Base-by-base conservation (phyloP, 768 basidiomycete genomes). In the Russula sp. region DNA sequence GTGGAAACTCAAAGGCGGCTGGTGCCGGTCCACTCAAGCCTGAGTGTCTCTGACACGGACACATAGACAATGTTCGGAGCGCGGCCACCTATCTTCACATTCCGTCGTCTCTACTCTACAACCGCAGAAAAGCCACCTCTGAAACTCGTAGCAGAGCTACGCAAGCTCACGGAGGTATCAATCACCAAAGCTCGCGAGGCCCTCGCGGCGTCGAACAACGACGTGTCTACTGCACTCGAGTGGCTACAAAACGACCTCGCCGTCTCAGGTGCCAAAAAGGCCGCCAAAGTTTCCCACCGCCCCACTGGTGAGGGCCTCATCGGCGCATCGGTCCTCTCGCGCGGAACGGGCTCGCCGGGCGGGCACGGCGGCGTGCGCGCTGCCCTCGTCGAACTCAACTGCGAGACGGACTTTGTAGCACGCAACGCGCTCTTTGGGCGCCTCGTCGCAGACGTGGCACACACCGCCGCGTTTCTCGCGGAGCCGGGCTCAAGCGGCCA, bases 321-420 rank as follows among this genome's bases (percentile, higher is more conserved):
- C 44, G 86, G 86, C 58, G 78, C 89, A n/a, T 86, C 84, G 50
- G 75, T 92, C 11, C 80, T 96, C 27, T 85, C 89, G 18, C 77
- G 81, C 14, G 90, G 88, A 16, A 75, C 76, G 22, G 79, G 78
- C 18, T 66, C 75, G 39, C 72, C 70, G 42, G 66, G 67, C 42
- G 73, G 74, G 7, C 73, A 73, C 20, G 80, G 79, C 1, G 79
- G 82, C 44, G 75, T 90, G 40, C 83, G 91, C 42, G 93, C 89
- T 11, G 86, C 88, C 20, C 89, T 97, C 82, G 78, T 98, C 61
- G 95, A 98, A 74, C 78, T 97, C 64, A 92, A 91, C 68, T 98
- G 95, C 77, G 95, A 98, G 77, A 97, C 95, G 57, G 95, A 98
- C 76, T 98, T 97, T 72, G 95, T 98, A 34, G 91, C 86, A 27